Percentiles rank a stretch among this genome's conserved stretches.
Evolutionary conservation across 2,329 filamentous ascomycete species (phyloP).

Genomic region (Hypoxylon sp.): DNA sequence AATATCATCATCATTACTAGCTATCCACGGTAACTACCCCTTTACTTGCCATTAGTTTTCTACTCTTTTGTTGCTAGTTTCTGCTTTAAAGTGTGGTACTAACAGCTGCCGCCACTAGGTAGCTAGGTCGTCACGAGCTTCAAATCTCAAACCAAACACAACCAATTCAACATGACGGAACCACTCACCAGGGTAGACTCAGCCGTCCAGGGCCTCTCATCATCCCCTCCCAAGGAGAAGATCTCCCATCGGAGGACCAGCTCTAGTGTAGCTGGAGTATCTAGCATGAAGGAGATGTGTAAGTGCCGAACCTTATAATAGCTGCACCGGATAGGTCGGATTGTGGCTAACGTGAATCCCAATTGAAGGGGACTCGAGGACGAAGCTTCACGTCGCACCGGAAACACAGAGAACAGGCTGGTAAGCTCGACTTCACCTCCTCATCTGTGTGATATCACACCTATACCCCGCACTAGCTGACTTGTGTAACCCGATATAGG

Average conservation of each 20-base stretch:
- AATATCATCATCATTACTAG: slow-evolving; percentile 28
- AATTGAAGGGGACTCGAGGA: slow-evolving; percentile 75
- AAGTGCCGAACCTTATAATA: slow-evolving; percentile 53
- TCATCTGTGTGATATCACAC: slow-evolving; percentile 10
- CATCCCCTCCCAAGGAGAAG: slow-evolving; percentile 75
- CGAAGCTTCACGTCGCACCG: slow-evolving; percentile 77
- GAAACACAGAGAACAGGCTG: slow-evolving; percentile 91
- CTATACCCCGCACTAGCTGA: slow-evolving; percentile 28
- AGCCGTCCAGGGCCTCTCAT: slow-evolving; percentile 81
- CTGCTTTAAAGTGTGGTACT: slow-evolving; percentile 9
- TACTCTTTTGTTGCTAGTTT: background rate
- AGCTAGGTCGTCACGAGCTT: slow-evolving; percentile 25
- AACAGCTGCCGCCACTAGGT: slow-evolving; percentile 8
- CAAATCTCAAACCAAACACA: slow-evolving; percentile 25
- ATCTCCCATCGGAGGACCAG: slow-evolving; percentile 74
- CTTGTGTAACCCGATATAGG: slow-evolving; percentile 62
- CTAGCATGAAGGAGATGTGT: slow-evolving; percentile 90
- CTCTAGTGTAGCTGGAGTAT: slow-evolving; percentile 78
- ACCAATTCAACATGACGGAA: slow-evolving; percentile 53
- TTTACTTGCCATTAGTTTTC: slow-evolving; percentile 5
- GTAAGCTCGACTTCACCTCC: slow-evolving; percentile 63
- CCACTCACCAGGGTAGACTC: slow-evolving; percentile 91
- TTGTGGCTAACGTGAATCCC: slow-evolving; percentile 19
- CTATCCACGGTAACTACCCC: slow-evolving; percentile 36
- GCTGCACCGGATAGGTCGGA: slow-evolving; percentile 20